Evolutionary conservation across 805 yeast species (phyloP), one percentile per base, ranked within the genome.

Genomic region (Yarrowia keelungensis): DNA sequence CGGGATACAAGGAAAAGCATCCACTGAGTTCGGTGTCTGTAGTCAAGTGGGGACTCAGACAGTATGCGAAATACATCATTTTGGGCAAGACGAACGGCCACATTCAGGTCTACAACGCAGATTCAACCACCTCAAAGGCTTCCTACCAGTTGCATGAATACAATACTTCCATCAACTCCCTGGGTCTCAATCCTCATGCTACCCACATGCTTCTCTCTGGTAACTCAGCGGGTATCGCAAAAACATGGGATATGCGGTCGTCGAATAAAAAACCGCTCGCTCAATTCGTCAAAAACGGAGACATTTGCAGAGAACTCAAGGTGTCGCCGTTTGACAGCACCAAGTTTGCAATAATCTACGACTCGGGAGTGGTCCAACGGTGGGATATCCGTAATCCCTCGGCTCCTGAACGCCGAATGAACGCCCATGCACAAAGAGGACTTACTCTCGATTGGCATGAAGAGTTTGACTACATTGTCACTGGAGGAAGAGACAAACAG

Each of bases 381-480:
- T 93, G 91, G 87, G 99, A 95, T 78, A 74, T 91, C n/a, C 83
- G 98, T 69, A 84, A 84, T 45, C 88, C 94, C 5, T 73, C 77
- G 12, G 81, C 80, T 62, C 81, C 81, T 62, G 98, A 94, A 73
- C 81, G 88, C 65, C 87, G 88, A 70, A 83, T 95, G 76, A 90
- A 89, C 73, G 96, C 97, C 3, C 98, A 94, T 76, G 85, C 92
- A 2, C 97, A 97, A 0, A 97, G 97, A 2, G 98, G 97, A 0
- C 80, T 93, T 16, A 86, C 96, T 5, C 77, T 95, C 5, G 92
- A 91, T 73, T 92, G 97, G 88, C 97, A 93, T 75, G 97, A 96
- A 0, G 88, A 87, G 46, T 76, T 83, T 45, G 97, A 93, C 71
- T 90, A 88, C 73, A 84, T 95, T 22, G 88, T 89, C 5, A 91